A percentile compares a stretch with the other conserved stretches of the same genome.
phyloP scores from a whole-genome alignment of 495 filamentous ascomycete genomes.

The Penicillium odoratum region DNA sequence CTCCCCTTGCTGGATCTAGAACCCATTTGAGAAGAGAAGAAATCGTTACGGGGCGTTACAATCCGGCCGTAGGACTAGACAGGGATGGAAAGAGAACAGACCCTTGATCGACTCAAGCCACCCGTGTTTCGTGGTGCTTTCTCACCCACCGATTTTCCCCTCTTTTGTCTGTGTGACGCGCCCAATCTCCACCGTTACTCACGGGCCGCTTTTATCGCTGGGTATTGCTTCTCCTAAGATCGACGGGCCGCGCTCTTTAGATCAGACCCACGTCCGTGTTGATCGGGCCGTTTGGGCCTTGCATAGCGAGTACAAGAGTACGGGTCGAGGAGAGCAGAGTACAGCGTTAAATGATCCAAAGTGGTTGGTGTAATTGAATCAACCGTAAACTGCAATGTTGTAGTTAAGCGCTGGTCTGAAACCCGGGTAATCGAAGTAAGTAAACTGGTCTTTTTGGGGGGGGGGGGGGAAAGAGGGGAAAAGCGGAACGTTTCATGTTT shows the following conservation, averaged over 20 bases:
- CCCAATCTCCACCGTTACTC: constrained; percentile 26
- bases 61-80: constrained; percentile 13
- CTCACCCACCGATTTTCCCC: constrained; percentile 38
- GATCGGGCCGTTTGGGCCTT: constrained; percentile 4
- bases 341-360: too few relatives aligned
- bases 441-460: too few relatives aligned
- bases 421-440: constrained; percentile 9
- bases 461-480: constrained; percentile 6
- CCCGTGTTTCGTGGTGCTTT: constrained; percentile 43
- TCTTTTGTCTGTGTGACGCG: constrained; percentile 34
- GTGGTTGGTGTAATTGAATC: too few relatives aligned
- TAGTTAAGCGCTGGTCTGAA: constrained; percentile 8
- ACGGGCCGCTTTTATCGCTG: constrained; percentile 21
- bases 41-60: constrained; percentile 5
- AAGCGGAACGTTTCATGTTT: neutral
- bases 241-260: constrained; percentile 13
- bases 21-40: neutral
- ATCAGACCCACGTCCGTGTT: constrained; percentile 15
- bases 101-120: constrained; percentile 35
- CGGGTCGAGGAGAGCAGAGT: too few relatives aligned
- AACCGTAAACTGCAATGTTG: too few relatives aligned
- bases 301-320: neutral
- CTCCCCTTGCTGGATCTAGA: constrained; percentile 11
- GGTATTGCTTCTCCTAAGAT: constrained; percentile 1
- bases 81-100: constrained; percentile 35